Base-by-base conservation (phyloP, 164 flowering plant genomes). In the Nymphaea thermarum region DNA sequence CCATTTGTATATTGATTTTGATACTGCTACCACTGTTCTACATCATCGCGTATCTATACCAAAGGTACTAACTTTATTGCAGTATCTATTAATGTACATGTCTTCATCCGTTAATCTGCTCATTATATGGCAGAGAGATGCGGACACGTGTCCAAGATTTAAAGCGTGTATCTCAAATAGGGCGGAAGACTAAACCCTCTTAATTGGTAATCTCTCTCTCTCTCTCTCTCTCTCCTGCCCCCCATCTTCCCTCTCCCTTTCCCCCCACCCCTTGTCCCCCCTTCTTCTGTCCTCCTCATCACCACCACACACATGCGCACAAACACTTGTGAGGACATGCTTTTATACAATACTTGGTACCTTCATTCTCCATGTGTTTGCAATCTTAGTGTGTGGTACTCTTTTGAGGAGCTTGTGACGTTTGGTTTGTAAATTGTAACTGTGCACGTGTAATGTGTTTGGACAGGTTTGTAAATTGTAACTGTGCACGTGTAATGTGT, bases 1-100 rank as follows among this genome's bases (percentile, higher is more conserved):
- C 91, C 57, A 71, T 74, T 51, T 85, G 92, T 44, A 81, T 90
- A 73, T 70, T 95, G 87, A 86, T 79, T 47, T 42, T 92, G 85
- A 85, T 92, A 94, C 75, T 92, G 81, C 88, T 95, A 18, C 96
- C 96, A 25, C 11, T 92, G 41, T 92, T 95, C 80, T 95, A 95
- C 74, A 44, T 86, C 16, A 65, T 92, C 60, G 91, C 87, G 36
- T 95, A 74, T 76, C 75, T 95, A 75, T 72, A 87, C 73, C 94
- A 83, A 68, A 88, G 96, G 99, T 95, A 79, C 36, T 1, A 0
- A 60, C 63, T 71, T 15, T 16, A 8, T 36, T 43, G 42, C 10
- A 62, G 43, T 43, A 66, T 68, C 41, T 42, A 45, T 44, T 45
- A 6, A 8, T 15, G 57, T 60, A 70, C 7, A 4, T 68, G 17